Percentiles rank a stretch among this genome's conserved stretches.
These are phyloP conservation scores for Beauveria asiatica DNA, from an alignment of 2,329 filamentous ascomycete species.

Conservation along the genomic window DNA sequence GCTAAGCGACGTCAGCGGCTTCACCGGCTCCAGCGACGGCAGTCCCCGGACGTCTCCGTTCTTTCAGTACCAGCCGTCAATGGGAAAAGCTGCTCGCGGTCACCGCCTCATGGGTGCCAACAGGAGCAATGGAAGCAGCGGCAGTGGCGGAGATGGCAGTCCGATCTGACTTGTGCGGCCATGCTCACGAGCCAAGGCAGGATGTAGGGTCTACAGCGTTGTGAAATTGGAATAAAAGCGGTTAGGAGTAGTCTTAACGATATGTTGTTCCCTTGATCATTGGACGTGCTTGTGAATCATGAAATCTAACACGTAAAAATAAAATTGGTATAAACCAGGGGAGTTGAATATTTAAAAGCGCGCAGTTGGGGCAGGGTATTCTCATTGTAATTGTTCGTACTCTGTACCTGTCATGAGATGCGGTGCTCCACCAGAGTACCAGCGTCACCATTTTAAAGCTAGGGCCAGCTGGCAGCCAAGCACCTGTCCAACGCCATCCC, in stretches of 20 bases:
- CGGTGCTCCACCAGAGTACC: background rate
- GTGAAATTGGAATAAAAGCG: slow-evolving; percentile 10
- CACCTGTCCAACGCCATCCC: background rate
- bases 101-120: slow-evolving; percentile 13
- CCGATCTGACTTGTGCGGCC: slow-evolving; percentile 25
- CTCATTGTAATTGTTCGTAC: background rate
- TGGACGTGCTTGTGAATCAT: background rate
- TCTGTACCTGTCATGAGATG: too few species aligned
- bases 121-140: slow-evolving; percentile 32
- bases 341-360: too few species aligned
- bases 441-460: background rate
- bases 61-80: background rate
- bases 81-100: background rate
- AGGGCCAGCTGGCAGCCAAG: background rate
- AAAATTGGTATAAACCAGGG: background rate
- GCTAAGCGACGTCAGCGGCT: slow-evolving; percentile 59
- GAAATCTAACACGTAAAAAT: background rate
- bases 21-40: slow-evolving; percentile 51
- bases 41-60: slow-evolving; percentile 26
- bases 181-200: slow-evolving; percentile 8
- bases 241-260: background rate
- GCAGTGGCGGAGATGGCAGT: slow-evolving; percentile 45
- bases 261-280: background rate
- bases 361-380: background rate
- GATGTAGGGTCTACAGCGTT: background rate